These are phyloP conservation scores for Myriosclerotinia curreyana DNA, from an alignment of 2,329 filamentous ascomycete genomes.

Conservation along the genomic window DNA sequence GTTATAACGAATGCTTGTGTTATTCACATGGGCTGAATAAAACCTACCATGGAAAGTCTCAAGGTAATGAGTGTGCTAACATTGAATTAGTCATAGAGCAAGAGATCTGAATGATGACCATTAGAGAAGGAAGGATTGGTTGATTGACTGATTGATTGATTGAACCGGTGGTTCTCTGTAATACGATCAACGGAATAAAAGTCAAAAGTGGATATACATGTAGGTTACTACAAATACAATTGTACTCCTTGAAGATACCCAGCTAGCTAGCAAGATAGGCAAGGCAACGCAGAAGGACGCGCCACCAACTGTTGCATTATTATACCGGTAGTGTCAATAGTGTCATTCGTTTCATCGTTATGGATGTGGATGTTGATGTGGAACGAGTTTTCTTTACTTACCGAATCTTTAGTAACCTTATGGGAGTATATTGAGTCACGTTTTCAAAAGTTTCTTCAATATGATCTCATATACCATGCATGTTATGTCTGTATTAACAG, in stretches of 20 bases:
- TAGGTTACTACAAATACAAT: no score
- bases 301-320: not conserved
- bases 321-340: no score
- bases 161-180: not conserved
- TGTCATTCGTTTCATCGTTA: not conserved
- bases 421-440: not conserved
- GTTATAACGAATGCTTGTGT: not conserved
- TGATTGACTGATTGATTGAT: not conserved
- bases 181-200: conserved; percentile 1
- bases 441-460: not conserved
- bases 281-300: conserved; percentile 7
- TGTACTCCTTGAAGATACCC: not conserved
- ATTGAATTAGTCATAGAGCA: conserved; percentile 16
- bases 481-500: no score
- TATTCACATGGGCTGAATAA: conserved; percentile 3
- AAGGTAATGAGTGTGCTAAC: not conserved
- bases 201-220: conserved; percentile 11
- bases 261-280: not conserved
- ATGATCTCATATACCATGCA: no score
- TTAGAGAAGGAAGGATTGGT: conserved; percentile 13
- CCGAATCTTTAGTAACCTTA: no score
- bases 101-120: conserved; percentile 7
- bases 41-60: not conserved
- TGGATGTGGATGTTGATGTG: no score
- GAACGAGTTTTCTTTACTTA: no score